A percentile compares a stretch with the other conserved stretches of the same genome.
These are phyloP conservation scores for Phytophthora capsici DNA, from an alignment of 352 stramenopile species.

Conservation along the genomic window DNA sequence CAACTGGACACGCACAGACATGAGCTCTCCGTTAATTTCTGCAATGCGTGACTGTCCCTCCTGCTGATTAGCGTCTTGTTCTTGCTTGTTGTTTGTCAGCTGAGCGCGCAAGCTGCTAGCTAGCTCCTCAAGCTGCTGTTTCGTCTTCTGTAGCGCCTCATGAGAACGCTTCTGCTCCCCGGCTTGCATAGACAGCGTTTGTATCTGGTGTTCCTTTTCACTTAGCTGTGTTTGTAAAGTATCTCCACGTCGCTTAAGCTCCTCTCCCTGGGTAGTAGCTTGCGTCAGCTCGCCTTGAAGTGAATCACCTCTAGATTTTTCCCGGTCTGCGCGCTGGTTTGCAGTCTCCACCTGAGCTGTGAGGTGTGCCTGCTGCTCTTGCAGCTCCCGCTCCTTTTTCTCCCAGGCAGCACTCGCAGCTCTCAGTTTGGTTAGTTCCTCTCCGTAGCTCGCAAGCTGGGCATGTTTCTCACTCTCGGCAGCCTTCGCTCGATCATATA, in stretches of 20 bases:
- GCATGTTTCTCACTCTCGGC: conserved; percentile 82
- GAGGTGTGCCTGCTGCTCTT: conserved; percentile 46
- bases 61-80: conserved; percentile 62
- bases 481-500: conserved; percentile 80
- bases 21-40: conserved; percentile 73
- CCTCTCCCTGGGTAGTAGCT: conserved; percentile 26
- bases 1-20: conserved; percentile 77
- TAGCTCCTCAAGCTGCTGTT: conserved; percentile 73
- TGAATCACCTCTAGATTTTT: conserved; percentile 45
- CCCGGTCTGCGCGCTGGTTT: conserved; percentile 38
- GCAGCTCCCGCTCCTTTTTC: conserved; percentile 60
- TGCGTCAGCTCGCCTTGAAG: conserved; percentile 58
- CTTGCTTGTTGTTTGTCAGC: conserved; percentile 61
- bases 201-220: conserved; percentile 62
- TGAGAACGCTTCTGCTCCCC: conserved; percentile 65
- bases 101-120: conserved; percentile 60
- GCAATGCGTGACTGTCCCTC: conserved; percentile 66
- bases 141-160: conserved; percentile 64
- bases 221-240: conserved; percentile 49
- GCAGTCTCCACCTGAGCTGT: conserved; percentile 50
- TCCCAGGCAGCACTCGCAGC: conserved; percentile 54
- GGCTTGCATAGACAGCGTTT: conserved; percentile 61
- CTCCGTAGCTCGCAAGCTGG: conserved; percentile 72
- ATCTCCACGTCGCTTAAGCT: conserved; percentile 66
- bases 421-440: conserved; percentile 69